Evolutionary conservation across 2,329 filamentous ascomycete species (phyloP).

Genomic region (Fusarium hostae): DNA sequence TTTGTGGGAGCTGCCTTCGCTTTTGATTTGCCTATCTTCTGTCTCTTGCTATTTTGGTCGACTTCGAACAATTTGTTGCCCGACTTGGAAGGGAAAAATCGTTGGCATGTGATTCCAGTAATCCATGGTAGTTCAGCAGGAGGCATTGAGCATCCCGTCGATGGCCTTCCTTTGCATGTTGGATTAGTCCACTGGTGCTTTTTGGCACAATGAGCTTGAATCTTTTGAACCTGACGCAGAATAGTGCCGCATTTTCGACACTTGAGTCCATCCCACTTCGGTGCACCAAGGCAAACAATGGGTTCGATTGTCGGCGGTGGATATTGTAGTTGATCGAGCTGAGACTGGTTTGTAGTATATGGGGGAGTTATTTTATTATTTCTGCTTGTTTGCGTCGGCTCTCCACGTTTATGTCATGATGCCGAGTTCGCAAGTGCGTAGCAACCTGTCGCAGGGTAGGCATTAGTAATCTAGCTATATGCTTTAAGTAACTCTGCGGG

Average conservation of each 20-base stretch:
- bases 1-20: not conserved
- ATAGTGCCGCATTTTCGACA: not conserved
- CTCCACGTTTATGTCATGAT: not conserved
- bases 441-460: too few relatives aligned
- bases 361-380: not conserved
- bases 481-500: too few relatives aligned
- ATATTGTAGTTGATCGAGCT: not conserved
- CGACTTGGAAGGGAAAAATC: not conserved
- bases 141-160: not conserved
- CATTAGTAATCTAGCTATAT: too few relatives aligned
- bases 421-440: not conserved
- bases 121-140: not conserved
- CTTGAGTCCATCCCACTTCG: not conserved
- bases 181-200: not conserved
- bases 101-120: not conserved
- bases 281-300: not conserved
- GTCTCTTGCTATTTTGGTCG: not conserved
- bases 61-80: not conserved
- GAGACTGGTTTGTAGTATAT: not conserved
- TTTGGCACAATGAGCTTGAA: not conserved
- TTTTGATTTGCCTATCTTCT: not conserved
- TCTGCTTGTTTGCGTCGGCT: not conserved
- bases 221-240: not conserved
- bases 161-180: not conserved
- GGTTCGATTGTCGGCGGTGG: not conserved